These are phyloP conservation scores for Neofusicoccum ribis DNA, from an alignment of 2,329 filamentous ascomycete species.

Conservation along the genomic window DNA sequence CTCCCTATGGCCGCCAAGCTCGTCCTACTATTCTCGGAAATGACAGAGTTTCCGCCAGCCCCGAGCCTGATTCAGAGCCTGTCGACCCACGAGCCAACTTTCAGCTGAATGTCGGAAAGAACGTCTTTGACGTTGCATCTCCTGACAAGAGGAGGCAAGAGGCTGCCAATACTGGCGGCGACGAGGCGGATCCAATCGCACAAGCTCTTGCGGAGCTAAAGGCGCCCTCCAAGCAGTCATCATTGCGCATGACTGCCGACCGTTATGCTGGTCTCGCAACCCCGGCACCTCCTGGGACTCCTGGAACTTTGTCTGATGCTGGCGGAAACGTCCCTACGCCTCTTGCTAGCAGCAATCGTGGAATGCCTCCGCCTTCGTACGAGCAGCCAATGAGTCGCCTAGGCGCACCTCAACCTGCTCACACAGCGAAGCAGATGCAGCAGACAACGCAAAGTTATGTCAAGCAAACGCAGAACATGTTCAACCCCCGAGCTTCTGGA, in stretches of 20 bases:
- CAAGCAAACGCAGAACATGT: slow-evolving; percentile 79
- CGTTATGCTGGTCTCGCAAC: slow-evolving; percentile 84
- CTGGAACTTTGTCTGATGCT: not conserved
- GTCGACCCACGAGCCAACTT: slow-evolving; percentile 91
- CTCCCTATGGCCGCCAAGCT: slow-evolving; percentile 33
- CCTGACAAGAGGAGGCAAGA: slow-evolving; percentile 57
- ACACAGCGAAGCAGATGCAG: slow-evolving; percentile 93
- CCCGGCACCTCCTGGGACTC: slow-evolving; percentile 31
- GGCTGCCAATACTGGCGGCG: slow-evolving; percentile 40
- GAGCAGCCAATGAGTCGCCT: slow-evolving; percentile 74
- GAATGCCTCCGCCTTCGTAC: slow-evolving; percentile 85
- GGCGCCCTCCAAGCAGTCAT: slow-evolving; percentile 78
- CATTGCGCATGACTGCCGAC: slow-evolving; percentile 87
- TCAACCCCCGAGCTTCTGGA: slow-evolving; percentile 43
- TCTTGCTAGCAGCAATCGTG: slow-evolving; percentile 52
- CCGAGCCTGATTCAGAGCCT: slow-evolving; percentile 62
- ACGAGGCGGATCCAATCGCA: slow-evolving; percentile 84
- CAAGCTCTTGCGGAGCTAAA: slow-evolving; percentile 90
- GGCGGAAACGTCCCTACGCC: slow-evolving; percentile 23
- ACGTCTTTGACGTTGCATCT: slow-evolving; percentile 89
- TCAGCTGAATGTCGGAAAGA: slow-evolving; percentile 91
- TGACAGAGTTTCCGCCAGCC: slow-evolving; percentile 19
- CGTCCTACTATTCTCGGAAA: slow-evolving; percentile 34
- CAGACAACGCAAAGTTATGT: slow-evolving; percentile 88
- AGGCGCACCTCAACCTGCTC: slow-evolving; percentile 85